Percentiles rank a stretch among this genome's conserved stretches.
These are phyloP conservation scores for Xylariaceae sp. DNA, from an alignment of 2,329 filamentous ascomycete species.

Conservation along the genomic window DNA sequence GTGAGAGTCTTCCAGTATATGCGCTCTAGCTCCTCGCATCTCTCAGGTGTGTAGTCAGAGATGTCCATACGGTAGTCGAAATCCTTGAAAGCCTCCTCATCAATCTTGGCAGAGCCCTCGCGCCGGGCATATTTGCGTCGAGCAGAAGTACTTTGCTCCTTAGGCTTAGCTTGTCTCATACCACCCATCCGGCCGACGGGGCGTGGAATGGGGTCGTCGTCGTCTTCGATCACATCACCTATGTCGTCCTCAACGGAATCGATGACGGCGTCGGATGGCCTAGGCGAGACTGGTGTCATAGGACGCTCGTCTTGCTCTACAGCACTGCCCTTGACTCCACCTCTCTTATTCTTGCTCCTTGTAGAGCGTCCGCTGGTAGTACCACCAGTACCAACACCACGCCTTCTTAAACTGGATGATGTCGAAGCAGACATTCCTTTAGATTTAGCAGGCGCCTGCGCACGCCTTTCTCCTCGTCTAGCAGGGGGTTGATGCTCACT, in stretches of 20 bases:
- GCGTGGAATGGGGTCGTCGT: slow-evolving; percentile 48
- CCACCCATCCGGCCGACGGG: slow-evolving; percentile 58
- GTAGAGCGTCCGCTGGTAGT: slow-evolving; percentile 43
- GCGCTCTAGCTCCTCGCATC: slow-evolving; percentile 92
- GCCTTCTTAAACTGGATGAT: slow-evolving; percentile 48
- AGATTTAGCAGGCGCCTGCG: slow-evolving; percentile 61
- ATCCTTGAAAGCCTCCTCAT: slow-evolving; percentile 87
- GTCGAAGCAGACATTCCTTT: slow-evolving; percentile 48
- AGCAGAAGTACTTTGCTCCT: slow-evolving; percentile 80
- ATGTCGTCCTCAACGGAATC: slow-evolving; percentile 60
- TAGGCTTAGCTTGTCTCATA: slow-evolving; percentile 58
- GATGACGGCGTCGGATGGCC: slow-evolving; percentile 49
- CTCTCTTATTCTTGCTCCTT: slow-evolving; percentile 48
- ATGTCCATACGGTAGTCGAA: slow-evolving; percentile 91
- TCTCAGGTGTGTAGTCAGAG: slow-evolving; percentile 86
- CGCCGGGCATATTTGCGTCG: slow-evolving; percentile 85
- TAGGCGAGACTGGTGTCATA: slow-evolving; percentile 65
- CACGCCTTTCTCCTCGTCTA: slow-evolving; percentile 80
- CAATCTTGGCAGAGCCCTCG: slow-evolving; percentile 78
- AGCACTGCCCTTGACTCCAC: slow-evolving; percentile 47
- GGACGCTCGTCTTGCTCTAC: slow-evolving; percentile 57
- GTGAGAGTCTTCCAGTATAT: slow-evolving; percentile 98
- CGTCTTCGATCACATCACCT: slow-evolving; percentile 53
- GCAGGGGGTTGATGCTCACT: slow-evolving; percentile 96
- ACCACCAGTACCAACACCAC: slow-evolving; percentile 42